A percentile compares a stretch with the other conserved stretches of the same genome.
These are phyloP conservation scores for Apiospora hydei DNA, from an alignment of 2,329 filamentous ascomycete genomes.

Conservation along the genomic window DNA sequence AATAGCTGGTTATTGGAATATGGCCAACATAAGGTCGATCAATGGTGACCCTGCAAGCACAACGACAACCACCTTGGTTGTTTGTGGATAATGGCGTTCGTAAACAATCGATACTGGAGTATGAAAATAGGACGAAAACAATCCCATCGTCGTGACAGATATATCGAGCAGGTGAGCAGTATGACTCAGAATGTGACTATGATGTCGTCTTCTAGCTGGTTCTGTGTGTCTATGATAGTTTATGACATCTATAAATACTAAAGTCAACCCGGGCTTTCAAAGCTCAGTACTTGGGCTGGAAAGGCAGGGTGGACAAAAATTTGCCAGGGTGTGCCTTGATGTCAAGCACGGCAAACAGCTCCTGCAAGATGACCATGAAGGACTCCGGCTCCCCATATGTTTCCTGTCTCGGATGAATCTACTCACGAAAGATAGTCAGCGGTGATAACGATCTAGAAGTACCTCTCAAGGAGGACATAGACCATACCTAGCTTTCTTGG, in stretches of 20 bases:
- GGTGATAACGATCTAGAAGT: too few species aligned
- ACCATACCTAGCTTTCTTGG: conserved; percentile 55
- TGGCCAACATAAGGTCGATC: conserved; percentile 28
- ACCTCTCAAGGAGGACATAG: not conserved
- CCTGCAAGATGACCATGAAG: conserved; percentile 42
- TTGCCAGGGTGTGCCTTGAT: conserved; percentile 36
- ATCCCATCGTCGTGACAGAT: not conserved
- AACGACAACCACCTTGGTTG: not conserved
- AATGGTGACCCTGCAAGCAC: conserved; percentile 4
- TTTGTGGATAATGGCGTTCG: not conserved
- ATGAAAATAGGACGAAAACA: not conserved
- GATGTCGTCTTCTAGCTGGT: not conserved
- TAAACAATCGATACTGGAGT: not conserved
- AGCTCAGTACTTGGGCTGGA: conserved; percentile 35
- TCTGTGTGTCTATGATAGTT: not conserved
- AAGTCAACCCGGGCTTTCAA: conserved; percentile 25
- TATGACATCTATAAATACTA: conserved; percentile 34
- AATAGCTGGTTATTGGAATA: conserved; percentile 40
- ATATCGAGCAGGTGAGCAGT: not conserved
- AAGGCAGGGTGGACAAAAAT: conserved; percentile 39
- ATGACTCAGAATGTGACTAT: not conserved
- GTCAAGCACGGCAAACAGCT: conserved; percentile 43
- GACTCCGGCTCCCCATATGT: conserved; percentile 46
- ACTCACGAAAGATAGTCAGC: not conserved
- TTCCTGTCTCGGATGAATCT: conserved; percentile 42